Evolutionary conservation across 768 basidiomycete genomes (phyloP), one percentile per base, ranked within the genome.

Genomic region (Tricholoma flavovirens): DNA sequence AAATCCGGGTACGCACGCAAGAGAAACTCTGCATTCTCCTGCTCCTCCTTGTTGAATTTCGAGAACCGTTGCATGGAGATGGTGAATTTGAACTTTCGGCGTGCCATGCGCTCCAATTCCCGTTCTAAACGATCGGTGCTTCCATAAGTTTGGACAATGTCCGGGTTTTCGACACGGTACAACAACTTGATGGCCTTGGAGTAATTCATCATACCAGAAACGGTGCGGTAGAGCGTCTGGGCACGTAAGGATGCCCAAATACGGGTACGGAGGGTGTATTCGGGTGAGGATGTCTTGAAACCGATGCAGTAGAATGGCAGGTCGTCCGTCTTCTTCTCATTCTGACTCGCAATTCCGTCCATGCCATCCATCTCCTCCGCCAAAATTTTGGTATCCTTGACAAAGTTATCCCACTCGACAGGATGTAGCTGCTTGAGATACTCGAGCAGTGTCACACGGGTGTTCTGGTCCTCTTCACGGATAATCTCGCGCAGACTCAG

Each of bases 191-290:
- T 96, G 22, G 97, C 97, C 75, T 99, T 99, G 66, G 93, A 90
- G 75, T 99, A 99, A 76, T 99, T 98, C 97, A 99, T 98, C 93
- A 99, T 98, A 59, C 97, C 97, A 4, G 97, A 98, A 17, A 98
- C 93, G 10, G 97, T 99, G 60, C 97, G 88, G 72, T 99, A 99
- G 30, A 99, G 83, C 0, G 97, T 99, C 74, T 99, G 97, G 5
- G 95, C 95, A 53, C 97, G 92, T 24, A 99, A 81, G 2, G 95
- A 98, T 2, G 97, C 96, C 97, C 97, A 98, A 62, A 99, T 99
- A 71, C 97, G 92, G 0, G 96, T 98, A 60, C 97, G 93, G 46
- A 99, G 84, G 30, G 97, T 99, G 71, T 97, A 98, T 69, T 99
- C 97, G 1, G 97, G 97, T 4, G 95, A 94, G 2, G 97, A 93